Conservation (phyloP, 164 flowering plant species). For the Aristolochia fimbriata region DNA sequence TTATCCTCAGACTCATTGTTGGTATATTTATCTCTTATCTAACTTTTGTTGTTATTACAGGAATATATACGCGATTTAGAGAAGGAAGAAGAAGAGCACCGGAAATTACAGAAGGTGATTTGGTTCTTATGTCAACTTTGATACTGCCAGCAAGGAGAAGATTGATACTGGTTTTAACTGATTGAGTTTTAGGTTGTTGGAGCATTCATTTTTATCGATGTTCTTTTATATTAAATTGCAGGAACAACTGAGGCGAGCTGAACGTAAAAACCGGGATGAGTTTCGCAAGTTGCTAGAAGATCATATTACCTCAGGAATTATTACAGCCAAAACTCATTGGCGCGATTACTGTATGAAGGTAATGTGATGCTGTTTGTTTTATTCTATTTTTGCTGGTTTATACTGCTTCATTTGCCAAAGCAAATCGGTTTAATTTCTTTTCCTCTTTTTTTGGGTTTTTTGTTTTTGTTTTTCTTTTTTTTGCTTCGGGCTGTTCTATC, state of each 20-base stretch:
- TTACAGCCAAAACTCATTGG: conserved; percentile 87
- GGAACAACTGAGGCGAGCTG: conserved; percentile 77
- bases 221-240: conserved; percentile 10
- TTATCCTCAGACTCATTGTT: neutral
- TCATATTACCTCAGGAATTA: conserved; percentile 59
- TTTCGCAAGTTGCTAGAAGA: conserved; percentile 86
- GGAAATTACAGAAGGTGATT: conserved; percentile 76
- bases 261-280: conserved; percentile 89
- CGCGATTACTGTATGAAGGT: conserved; percentile 92
- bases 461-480: no score
- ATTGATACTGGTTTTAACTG: neutral
- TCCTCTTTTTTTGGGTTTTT: no score
- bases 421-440: no score
- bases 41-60: conserved; percentile 27
- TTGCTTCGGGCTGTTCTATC: no score
- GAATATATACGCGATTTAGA: conserved; percentile 85
- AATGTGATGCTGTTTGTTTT: neutral
- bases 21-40: conserved; percentile 2
- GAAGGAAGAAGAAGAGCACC: conserved; percentile 91
- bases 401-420: no score
- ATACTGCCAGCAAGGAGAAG: neutral
- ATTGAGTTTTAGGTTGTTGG: no score
- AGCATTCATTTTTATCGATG: no score
- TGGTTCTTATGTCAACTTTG: neutral
- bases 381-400: no score